phyloP scores from a whole-genome alignment of 495 filamentous ascomycete genomes.

The Talaromyces stipitatus region DNA sequence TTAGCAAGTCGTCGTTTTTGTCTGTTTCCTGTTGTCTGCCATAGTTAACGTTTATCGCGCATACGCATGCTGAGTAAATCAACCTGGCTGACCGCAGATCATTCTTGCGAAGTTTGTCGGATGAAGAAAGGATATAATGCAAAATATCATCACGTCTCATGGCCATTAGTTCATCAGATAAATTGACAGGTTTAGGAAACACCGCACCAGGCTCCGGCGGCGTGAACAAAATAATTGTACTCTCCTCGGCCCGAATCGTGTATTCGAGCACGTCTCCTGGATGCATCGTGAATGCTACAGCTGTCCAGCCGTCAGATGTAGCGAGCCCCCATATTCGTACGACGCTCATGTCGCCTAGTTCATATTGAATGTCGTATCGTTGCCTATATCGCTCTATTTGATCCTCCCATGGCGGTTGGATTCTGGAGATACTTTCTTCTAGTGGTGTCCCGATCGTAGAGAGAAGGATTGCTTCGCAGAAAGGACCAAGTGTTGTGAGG shows the following conservation, averaged over 20 bases:
- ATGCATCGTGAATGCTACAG: slow-evolving; percentile 37
- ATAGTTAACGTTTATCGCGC: slow-evolving; percentile 23
- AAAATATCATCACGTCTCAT: slow-evolving; percentile 20
- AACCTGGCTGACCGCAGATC: slow-evolving; percentile 20
- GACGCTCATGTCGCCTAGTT: slow-evolving; percentile 33
- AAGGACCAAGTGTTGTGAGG: not conserved
- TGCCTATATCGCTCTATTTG: slow-evolving; percentile 26
- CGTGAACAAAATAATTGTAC: slow-evolving; percentile 28
- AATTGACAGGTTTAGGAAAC: not conserved
- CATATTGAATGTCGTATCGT: slow-evolving; percentile 36
- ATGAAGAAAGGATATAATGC: slow-evolving; percentile 20
- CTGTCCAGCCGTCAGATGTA: slow-evolving; percentile 29
- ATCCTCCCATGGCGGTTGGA: slow-evolving; percentile 22
- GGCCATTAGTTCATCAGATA: slow-evolving; percentile 3
- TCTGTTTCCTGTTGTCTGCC: not conserved
- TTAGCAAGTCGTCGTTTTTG: slow-evolving; percentile 12
- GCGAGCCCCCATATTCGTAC: slow-evolving; percentile 45
- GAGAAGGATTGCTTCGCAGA: not conserved
- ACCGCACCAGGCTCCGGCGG: slow-evolving; percentile 4
- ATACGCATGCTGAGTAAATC: slow-evolving; percentile 32
- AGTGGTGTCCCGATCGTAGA: not conserved
- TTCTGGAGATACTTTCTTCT: not conserved
- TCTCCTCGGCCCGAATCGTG: slow-evolving; percentile 29
- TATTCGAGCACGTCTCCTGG: slow-evolving; percentile 49
- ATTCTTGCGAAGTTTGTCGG: slow-evolving; percentile 4